Conservation (phyloP, 2,329 filamentous ascomycete genomes). For the Sclerotinia nivalis region DNA sequence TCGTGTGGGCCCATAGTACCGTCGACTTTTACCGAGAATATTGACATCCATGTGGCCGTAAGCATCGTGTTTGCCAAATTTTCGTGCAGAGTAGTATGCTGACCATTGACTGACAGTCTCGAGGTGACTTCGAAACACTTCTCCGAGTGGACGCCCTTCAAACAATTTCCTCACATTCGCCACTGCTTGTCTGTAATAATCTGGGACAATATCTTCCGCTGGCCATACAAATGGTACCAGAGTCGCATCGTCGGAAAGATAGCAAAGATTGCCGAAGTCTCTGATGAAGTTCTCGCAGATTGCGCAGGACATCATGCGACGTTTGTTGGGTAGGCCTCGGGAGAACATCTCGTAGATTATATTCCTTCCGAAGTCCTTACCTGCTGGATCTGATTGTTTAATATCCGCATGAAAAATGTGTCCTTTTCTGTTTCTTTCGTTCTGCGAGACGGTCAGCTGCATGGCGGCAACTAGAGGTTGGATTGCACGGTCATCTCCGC, state of each 20-base stretch:
- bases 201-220: constrained; percentile 5
- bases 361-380: constrained; percentile 1
- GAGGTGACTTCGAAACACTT: background rate
- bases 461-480: constrained; percentile 15
- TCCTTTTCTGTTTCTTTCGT: background rate
- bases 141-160: constrained; percentile 9
- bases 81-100: background rate
- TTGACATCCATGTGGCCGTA: constrained; percentile 4
- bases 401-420: constrained; percentile 17
- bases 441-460: background rate
- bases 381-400: background rate
- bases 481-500: constrained; percentile 8
- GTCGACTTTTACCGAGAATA: background rate
- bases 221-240: constrained; percentile 19
- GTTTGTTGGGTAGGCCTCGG: background rate
- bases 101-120: background rate
- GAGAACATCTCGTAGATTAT: constrained; percentile 16
- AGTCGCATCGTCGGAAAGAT: background rate
- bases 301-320: constrained; percentile 6
- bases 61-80: background rate
- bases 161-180: constrained; percentile 13
- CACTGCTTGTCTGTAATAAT: constrained; percentile 9
- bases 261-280: constrained; percentile 16
- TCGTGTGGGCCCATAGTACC: background rate
- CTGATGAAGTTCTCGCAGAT: constrained; percentile 12